phyloP scores from a whole-genome alignment of 768 basidiomycete genomes.

The Ramaria rubella region DNA sequence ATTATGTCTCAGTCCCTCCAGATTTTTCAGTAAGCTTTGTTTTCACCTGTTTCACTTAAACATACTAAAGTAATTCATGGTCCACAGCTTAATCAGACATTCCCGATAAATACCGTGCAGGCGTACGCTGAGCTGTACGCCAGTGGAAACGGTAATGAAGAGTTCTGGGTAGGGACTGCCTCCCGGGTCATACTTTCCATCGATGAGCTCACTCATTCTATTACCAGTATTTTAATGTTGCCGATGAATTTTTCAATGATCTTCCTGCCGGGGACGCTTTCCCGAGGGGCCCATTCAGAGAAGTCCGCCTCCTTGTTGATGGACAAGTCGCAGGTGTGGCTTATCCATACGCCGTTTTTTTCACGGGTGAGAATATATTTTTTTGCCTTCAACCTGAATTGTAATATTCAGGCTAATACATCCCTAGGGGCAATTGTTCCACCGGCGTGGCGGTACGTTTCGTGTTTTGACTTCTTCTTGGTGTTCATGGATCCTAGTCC shows the following conservation, averaged over 20 bases:
- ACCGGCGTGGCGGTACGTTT: conserved; percentile 53
- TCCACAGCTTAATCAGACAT: conserved; percentile 53
- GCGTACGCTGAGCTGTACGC: conserved; percentile 68
- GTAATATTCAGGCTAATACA: too few species aligned
- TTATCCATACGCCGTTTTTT: conserved; percentile 57
- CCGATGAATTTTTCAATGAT: conserved; percentile 49
- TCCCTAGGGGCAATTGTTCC: conserved; percentile 57
- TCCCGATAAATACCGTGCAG: conserved; percentile 62
- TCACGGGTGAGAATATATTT: conserved; percentile 46
- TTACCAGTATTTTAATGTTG: conserved; percentile 57
- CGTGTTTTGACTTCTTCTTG: neutral
- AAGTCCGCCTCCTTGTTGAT: conserved; percentile 55
- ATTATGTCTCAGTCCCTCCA: conserved; percentile 71
- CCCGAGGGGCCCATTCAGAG: conserved; percentile 50
- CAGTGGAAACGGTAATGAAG: conserved; percentile 57
- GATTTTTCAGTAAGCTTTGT: conserved; percentile 49
- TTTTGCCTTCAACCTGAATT: neutral
- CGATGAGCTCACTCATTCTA: neutral
- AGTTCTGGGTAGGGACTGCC: conserved; percentile 81
- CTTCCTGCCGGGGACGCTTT: conserved; percentile 47
- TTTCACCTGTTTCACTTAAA: neutral
- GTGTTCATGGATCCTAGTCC: conserved; percentile 35
- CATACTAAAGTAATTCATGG: neutral
- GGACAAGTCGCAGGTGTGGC: conserved; percentile 47
- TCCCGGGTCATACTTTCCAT: neutral